phyloP scores from a whole-genome alignment of 306 rosid species.

The Aeschynomene evenia region DNA sequence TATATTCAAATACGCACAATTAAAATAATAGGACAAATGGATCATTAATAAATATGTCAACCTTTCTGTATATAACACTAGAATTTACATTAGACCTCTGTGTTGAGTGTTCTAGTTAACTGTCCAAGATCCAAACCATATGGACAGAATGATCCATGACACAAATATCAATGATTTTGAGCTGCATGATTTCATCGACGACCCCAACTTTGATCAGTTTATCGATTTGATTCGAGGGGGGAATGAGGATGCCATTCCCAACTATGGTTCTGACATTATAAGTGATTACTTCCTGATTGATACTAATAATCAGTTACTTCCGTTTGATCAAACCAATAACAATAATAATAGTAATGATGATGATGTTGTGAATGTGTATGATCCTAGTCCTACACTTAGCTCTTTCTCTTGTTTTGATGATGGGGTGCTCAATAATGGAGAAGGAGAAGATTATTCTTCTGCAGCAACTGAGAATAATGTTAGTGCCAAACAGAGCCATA shows the following conservation, averaged over 20 bases:
- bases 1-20: not conserved
- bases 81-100: not conserved
- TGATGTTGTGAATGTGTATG: conserved; percentile 32
- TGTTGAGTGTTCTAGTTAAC: too few relatives aligned
- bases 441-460: conserved; percentile 49
- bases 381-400: conserved; percentile 44
- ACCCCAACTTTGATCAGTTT: conserved; percentile 63
- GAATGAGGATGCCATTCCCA: conserved; percentile 32
- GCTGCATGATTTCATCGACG: conserved; percentile 55
- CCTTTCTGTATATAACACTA: conserved; percentile 28
- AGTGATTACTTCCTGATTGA: conserved; percentile 50
- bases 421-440: conserved; percentile 30
- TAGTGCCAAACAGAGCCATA: conserved; percentile 33
- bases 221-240: conserved; percentile 73
- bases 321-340: conserved; percentile 19
- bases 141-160: conserved; percentile 37
- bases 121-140: conserved; percentile 2
- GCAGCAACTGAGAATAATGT: not conserved
- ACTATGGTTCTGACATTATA: conserved; percentile 49
- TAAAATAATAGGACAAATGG: not conserved
- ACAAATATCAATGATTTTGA: conserved; percentile 48
- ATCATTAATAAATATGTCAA: conserved; percentile 12
- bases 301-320: conserved; percentile 31
- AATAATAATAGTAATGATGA: not conserved
- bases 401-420: conserved; percentile 50